Percentiles rank a stretch among this genome's conserved stretches.
phyloP scores from a whole-genome alignment of 768 basidiomycete genomes.

The Cubamyces lactineus region DNA sequence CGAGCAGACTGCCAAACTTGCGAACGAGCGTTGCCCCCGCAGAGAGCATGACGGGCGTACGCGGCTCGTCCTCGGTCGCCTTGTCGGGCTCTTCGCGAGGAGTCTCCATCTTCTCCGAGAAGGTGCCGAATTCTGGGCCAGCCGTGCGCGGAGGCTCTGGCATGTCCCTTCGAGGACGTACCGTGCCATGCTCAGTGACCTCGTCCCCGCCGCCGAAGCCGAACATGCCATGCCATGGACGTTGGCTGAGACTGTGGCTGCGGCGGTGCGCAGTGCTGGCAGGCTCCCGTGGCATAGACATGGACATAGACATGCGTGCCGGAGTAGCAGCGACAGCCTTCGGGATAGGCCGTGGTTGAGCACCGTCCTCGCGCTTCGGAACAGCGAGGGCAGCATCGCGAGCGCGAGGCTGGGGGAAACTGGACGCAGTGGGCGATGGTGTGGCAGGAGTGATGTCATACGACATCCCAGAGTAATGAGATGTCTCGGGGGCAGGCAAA shows the following conservation, averaged over 20 bases:
- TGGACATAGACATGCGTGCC: conserved; percentile 25
- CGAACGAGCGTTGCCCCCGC: conserved; percentile 75
- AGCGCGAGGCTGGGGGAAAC: conserved; percentile 64
- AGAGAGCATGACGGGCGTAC: conserved; percentile 39
- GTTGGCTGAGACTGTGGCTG: conserved; percentile 82
- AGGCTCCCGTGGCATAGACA: conserved; percentile 63
- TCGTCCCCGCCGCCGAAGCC: conserved; percentile 42
- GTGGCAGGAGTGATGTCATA: conserved; percentile 61
- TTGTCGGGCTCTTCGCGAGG: conserved; percentile 32
- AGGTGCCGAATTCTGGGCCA: conserved; percentile 64
- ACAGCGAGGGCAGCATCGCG: conserved; percentile 61
- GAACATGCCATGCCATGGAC: conserved; percentile 72
- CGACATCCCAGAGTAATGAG: conserved; percentile 81
- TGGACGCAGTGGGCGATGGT: conserved; percentile 56
- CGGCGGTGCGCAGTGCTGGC: conserved; percentile 79
- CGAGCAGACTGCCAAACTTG: conserved; percentile 73
- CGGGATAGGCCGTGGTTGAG: conserved; percentile 18
- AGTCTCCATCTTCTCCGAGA: conserved; percentile 45
- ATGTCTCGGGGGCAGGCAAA: conserved; percentile 78
- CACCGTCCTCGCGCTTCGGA: conserved; percentile 38
- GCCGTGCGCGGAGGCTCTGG: conserved; percentile 58
- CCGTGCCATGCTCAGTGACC: conserved; percentile 47
- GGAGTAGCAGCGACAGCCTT: conserved; percentile 28
- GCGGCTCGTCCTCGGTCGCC: conserved; percentile 39
- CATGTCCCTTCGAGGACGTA: conserved; percentile 27